Base-by-base conservation (phyloP, 75 land plant species). In the Ceratopteris richardii region DNA sequence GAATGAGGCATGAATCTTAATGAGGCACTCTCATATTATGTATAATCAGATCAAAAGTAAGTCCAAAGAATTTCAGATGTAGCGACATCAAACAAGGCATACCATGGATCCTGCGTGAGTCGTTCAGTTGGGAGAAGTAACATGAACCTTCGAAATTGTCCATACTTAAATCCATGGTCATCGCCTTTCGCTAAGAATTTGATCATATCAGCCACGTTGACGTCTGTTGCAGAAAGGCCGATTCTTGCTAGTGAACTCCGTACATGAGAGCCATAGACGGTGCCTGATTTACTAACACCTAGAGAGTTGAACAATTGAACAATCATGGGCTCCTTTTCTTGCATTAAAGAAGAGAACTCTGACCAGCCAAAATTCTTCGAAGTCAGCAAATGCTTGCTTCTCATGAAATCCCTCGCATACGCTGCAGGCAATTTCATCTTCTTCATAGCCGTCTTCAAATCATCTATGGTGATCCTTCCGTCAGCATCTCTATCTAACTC, bases 311-410 rank as follows among this genome's bases (percentile, higher is more conserved):
- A 60, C 1, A 43, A 22, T 7, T 29, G 19, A 4, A 60, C 25
- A 47, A 60, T 60, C 9, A 60, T 7, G 3, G 62, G 46, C 28
- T 60, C 62, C 24, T 60, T 60, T 29, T 60, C 46, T 3, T 60
- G 25, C 62, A 60, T 10, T 2, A 60, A 19, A 1, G 62, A 40
- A 17, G 26, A 43, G 22, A 60, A 60, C 10, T 60, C 62, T 39
- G 30, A 40, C 48, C 46, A 60, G 16, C 62, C 62, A 23, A 41
- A 43, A 9, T 47, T 4, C 28, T 60, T 60, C 23, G 19, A 21
- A 5, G 16, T 22, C 2, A 21, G 46, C 9, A 12, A 21, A 17
- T 17, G 23, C 1, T 9, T 42, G 42, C 62, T 60, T 41, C 13
- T 10, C 47, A 60, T 27, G 21, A 60, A 60, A 9, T 60, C 28